phyloP scores from a whole-genome alignment of 2,329 filamentous ascomycete genomes.

The Tolypocladium paradoxum region DNA sequence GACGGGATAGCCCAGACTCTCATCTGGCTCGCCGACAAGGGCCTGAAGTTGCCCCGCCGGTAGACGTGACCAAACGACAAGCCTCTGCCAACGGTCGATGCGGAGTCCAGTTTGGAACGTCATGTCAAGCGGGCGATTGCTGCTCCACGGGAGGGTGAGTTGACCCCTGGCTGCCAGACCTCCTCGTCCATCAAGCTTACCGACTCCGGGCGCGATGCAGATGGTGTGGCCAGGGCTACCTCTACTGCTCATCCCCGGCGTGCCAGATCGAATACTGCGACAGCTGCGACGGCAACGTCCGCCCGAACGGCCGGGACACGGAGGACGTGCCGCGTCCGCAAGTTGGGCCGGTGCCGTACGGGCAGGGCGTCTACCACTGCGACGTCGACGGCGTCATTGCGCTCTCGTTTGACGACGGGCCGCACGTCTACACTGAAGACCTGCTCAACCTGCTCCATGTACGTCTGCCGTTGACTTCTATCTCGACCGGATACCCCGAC shows the following conservation, averaged over 20 bases:
- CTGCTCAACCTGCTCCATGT: constrained; percentile 27
- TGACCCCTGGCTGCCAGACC: too few relatives aligned
- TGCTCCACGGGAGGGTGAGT: constrained; percentile 32
- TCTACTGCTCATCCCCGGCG: constrained; percentile 50
- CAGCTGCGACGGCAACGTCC: constrained; percentile 49
- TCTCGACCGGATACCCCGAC: too few relatives aligned
- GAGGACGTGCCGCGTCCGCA: constrained; percentile 38
- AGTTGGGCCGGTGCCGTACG: constrained; percentile 43
- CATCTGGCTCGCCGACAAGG: neutral
- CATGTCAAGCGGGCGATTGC: constrained; percentile 24
- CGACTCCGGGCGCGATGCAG: constrained; percentile 13
- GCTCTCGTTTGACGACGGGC: constrained; percentile 36
- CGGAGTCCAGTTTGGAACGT: constrained; percentile 23
- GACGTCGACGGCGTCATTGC: constrained; percentile 25
- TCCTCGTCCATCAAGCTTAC: too few relatives aligned
- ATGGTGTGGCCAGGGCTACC: constrained; percentile 42
- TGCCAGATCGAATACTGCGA: constrained; percentile 52
- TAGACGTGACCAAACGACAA: constrained; percentile 7
- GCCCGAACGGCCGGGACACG: constrained; percentile 39
- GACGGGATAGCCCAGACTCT: neutral
- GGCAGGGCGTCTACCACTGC: constrained; percentile 36
- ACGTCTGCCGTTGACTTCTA: neutral
- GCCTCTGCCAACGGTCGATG: constrained; percentile 30
- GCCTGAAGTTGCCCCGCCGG: neutral
- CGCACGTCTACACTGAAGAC: constrained; percentile 28